Evolutionary conservation across 2,329 filamentous ascomycete species (phyloP).

Genomic region (Dendrostoma leiphaemia): DNA sequence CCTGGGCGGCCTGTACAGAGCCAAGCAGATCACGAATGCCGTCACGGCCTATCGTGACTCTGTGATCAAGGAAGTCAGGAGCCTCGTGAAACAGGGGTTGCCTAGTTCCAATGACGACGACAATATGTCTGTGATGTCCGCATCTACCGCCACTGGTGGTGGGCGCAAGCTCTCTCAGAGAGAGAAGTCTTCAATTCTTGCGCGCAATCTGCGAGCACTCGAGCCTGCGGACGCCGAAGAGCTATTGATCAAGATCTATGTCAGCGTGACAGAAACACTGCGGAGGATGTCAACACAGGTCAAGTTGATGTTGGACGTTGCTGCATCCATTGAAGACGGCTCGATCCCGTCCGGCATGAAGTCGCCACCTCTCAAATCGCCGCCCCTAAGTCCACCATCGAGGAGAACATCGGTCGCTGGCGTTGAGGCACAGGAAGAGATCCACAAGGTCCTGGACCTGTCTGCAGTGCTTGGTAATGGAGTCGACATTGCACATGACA

Average conservation of each 20-base stretch:
- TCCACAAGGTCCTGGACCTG: constrained; percentile 74
- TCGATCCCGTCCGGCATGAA: constrained; percentile 36
- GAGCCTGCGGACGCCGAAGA: constrained; percentile 83
- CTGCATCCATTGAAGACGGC: constrained; percentile 64
- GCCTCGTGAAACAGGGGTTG: constrained; percentile 77
- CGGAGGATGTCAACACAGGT: constrained; percentile 84
- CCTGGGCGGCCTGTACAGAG: constrained; percentile 76
- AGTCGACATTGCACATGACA: constrained; percentile 77
- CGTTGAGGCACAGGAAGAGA: constrained; percentile 65
- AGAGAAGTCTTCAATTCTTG: constrained; percentile 85
- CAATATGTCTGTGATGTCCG: constrained; percentile 82
- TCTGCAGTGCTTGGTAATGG: constrained; percentile 75
- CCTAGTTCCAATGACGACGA: constrained; percentile 95
- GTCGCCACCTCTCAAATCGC: constrained; percentile 50
- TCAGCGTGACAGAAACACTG: constrained; percentile 82
- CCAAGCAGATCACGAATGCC: constrained; percentile 76
- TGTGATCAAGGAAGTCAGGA: constrained; percentile 81
- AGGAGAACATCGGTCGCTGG: constrained; percentile 35
- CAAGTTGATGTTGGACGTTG: constrained; percentile 92
- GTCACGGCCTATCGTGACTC: constrained; percentile 82
- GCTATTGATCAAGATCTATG: constrained; percentile 79
- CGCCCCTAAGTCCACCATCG: constrained; percentile 49
- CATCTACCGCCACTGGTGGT: constrained; percentile 71
- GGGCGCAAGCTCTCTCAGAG: constrained; percentile 67
- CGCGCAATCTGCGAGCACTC: constrained; percentile 81